Percentiles rank a stretch among this genome's conserved stretches.
These are phyloP conservation scores for Fusarium cicatricum DNA, from an alignment of 2,329 filamentous ascomycete species.

Conservation along the genomic window DNA sequence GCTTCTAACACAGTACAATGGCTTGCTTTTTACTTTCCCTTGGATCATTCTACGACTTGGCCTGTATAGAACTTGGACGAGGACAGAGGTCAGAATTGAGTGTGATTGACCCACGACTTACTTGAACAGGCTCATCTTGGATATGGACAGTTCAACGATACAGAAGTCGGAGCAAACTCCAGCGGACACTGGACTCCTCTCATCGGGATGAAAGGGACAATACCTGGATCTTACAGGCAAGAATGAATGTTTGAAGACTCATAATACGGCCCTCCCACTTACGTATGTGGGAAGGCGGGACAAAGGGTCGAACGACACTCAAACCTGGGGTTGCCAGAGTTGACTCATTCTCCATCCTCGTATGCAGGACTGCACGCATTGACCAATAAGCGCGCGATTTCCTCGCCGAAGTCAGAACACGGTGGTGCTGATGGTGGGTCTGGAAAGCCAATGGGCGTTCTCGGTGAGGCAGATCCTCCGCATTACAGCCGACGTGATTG, in stretches of 20 bases:
- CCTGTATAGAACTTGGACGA: slow-evolving; percentile 2
- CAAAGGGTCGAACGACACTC: slow-evolving; percentile 21
- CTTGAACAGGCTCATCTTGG: background rate
- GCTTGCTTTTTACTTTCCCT: background rate
- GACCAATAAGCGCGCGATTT: slow-evolving; percentile 44
- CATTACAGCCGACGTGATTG: slow-evolving; percentile 38
- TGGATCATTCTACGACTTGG: background rate
- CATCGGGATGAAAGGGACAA: background rate
- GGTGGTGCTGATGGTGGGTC: slow-evolving; percentile 42
- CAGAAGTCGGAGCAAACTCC: background rate
- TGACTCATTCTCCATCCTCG: slow-evolving; percentile 43
- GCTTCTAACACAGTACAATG: background rate
- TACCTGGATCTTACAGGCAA: background rate
- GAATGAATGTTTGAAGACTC: slow-evolving; percentile 1
- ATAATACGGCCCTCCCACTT: slow-evolving; percentile 2
- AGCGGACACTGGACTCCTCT: background rate
- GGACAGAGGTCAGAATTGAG: background rate
- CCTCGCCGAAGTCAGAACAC: slow-evolving; percentile 48
- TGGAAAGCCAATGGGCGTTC: slow-evolving; percentile 39
- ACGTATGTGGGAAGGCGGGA: slow-evolving; percentile 9
- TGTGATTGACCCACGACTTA: background rate
- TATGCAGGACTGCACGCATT: slow-evolving; percentile 37
- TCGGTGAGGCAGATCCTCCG: slow-evolving; percentile 14
- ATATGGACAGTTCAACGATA: too few relatives aligned
- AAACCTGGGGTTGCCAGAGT: slow-evolving; percentile 41